Conservation (phyloP, 2,329 filamentous ascomycete genomes). For the Neonectria punicea region DNA sequence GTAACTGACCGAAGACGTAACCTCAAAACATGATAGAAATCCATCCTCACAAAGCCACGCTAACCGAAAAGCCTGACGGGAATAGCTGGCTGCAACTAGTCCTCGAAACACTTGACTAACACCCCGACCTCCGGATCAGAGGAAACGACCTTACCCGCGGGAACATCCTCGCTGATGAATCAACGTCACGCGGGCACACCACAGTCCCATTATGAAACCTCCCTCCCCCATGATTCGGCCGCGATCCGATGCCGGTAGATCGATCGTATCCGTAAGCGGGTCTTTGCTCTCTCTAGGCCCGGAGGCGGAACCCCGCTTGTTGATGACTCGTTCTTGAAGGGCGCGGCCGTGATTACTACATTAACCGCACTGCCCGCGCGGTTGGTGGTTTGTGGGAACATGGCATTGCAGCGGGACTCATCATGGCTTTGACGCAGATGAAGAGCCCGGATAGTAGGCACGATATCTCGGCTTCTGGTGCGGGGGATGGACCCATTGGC, state of each 20-base stretch:
- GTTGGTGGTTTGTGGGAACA: background rate
- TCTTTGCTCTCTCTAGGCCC: background rate
- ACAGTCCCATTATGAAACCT: background rate
- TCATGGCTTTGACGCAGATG: background rate
- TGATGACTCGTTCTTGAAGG: constrained; percentile 14
- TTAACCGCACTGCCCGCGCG: constrained; percentile 4
- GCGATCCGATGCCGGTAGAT: constrained; percentile 22
- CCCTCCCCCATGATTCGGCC: constrained; percentile 9
- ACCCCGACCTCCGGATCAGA: background rate
- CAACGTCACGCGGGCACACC: constrained; percentile 12
- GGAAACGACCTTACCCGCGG: background rate
- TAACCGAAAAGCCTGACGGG: background rate
- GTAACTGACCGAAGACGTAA: too few relatives aligned
- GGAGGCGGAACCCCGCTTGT: constrained; percentile 23
- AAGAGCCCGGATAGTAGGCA: background rate
- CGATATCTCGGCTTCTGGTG: background rate
- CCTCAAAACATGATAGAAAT: too few relatives aligned
- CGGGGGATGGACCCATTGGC: background rate
- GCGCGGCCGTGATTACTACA: constrained; percentile 15
- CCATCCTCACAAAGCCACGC: background rate
- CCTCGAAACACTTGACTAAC: background rate
- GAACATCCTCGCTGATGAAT: background rate
- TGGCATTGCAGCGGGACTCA: background rate
- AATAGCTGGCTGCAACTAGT: background rate
- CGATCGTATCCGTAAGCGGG: background rate